Base-by-base conservation (phyloP, 2,329 filamentous ascomycete genomes). In the Neofusicoccum kwambonambiense region DNA sequence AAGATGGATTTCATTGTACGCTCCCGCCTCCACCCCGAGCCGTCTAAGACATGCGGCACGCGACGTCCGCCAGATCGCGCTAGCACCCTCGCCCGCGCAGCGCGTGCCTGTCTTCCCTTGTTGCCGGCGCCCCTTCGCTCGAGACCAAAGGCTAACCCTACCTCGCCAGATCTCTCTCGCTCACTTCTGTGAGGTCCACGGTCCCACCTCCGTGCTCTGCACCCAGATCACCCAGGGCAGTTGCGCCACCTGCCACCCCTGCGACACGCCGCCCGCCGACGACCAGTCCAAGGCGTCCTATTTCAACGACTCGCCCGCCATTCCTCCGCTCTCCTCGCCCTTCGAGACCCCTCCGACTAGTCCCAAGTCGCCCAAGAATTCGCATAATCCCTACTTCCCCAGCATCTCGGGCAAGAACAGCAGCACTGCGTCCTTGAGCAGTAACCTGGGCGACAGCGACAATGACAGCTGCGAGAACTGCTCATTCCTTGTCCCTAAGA, bases 121-220 rank as follows among this genome's bases (percentile, higher is more conserved):
- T 44, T 42, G 44, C 39, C 51, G 34, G 41, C 54, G 54, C 49
- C 65, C 37, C 35, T 41, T 47, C 42, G 41, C 56, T 47, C 41
- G n/a, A 44, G 13, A 17, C 17, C 42, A 27, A 62, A 65, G 42
- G 67, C 72, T 75, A 70, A 75, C 64, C 42, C 37, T 11, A 68
- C 19, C 58, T 41, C 39, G 27, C n/a, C 70, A 87, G 85, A 82
- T 87, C 72, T 86, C 85, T 71, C 81, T 87, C 68, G 86, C 85
- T 68, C 85, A 87, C 77, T 87, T 87, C 74, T 87, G 85, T 76
- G 85, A 87, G 77, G 79, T 84, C 75, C 84, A 87, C 81, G 85
- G 85, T 73, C 85, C 85, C 17, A 87, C 84, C 61, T 86, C 84
- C 64, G 86, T 87, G 74, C 83, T 87, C 68, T 87, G 85, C 75